Conservation (phyloP, 345 rosid genomes). For the Eucalyptus virginea region DNA sequence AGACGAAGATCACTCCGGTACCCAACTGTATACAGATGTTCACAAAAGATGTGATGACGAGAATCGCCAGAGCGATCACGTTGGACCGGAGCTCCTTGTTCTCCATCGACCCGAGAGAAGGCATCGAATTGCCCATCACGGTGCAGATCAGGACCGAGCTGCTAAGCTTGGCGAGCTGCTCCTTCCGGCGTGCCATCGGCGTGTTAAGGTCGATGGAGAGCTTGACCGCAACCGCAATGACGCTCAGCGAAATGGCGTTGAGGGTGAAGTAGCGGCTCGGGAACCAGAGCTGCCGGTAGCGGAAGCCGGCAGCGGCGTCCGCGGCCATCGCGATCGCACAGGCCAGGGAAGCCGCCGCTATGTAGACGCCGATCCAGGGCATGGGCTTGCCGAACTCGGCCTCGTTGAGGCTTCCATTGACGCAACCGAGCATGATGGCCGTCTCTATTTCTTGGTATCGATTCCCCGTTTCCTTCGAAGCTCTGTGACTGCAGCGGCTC, state of each 20-base stretch:
- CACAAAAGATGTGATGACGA: constrained; percentile 55
- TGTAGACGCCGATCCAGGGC: constrained; percentile 82
- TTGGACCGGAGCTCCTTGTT: constrained; percentile 39
- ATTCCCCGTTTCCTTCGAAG: not conserved
- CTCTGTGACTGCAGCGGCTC: not conserved
- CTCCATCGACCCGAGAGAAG: constrained; percentile 74
- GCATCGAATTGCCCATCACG: constrained; percentile 76
- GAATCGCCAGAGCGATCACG: constrained; percentile 58
- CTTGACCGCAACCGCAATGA: constrained; percentile 56
- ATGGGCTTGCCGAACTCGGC: constrained; percentile 54
- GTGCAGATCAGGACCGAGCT: constrained; percentile 65
- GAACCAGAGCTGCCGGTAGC: constrained; percentile 56
- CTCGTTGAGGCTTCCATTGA: constrained; percentile 48
- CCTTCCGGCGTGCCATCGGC: constrained; percentile 66
- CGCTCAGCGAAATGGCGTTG: constrained; percentile 63
- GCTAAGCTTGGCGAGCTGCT: constrained; percentile 84
- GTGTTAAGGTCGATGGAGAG: constrained; percentile 63
- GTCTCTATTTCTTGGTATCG: not conserved
- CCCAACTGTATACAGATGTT: constrained; percentile 70
- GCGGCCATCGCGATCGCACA: constrained; percentile 64
- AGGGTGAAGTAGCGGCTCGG: constrained; percentile 61
- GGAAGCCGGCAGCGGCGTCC: constrained; percentile 53
- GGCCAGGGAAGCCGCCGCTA: constrained; percentile 57
- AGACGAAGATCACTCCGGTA: constrained; percentile 59
- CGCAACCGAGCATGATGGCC: constrained; percentile 34